These are phyloP conservation scores for Aspergillus egyptiacus DNA, from an alignment of 495 filamentous ascomycete genomes.

Conservation along the genomic window DNA sequence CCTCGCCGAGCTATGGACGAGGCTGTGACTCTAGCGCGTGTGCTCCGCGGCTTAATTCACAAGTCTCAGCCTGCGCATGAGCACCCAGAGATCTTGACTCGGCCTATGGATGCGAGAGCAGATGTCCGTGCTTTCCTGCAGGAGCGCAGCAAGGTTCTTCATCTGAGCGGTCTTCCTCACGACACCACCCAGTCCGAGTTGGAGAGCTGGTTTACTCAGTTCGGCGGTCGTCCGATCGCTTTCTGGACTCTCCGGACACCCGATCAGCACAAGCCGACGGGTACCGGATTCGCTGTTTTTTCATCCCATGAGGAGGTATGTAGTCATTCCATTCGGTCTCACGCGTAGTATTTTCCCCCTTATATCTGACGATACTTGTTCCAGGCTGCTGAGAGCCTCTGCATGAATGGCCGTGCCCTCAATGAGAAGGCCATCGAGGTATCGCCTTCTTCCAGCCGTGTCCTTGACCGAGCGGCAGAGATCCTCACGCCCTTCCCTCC, in stretches of 20 bases:
- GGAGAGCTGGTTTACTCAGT: slow-evolving; percentile 99
- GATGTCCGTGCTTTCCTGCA: slow-evolving; percentile 95
- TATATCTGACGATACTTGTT: slow-evolving; percentile 17
- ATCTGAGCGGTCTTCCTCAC: slow-evolving; percentile 94
- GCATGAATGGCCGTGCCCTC: slow-evolving; percentile 96
- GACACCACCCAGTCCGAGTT: slow-evolving; percentile 97
- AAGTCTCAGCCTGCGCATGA: slow-evolving; percentile 94
- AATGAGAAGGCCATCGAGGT: slow-evolving; percentile 99
- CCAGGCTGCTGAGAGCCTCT: slow-evolving; percentile 89
- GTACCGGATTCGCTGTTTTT: slow-evolving; percentile 95
- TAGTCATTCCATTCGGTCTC: slow-evolving; percentile 14
- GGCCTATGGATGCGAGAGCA: slow-evolving; percentile 93
- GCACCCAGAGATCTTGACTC: slow-evolving; percentile 85
- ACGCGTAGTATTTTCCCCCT: not conserved
- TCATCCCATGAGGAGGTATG: slow-evolving; percentile 98
- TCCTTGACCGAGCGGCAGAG: slow-evolving; percentile 89
- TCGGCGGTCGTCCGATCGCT: slow-evolving; percentile 94
- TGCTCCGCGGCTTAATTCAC: slow-evolving; percentile 82
- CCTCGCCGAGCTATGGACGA: slow-evolving; percentile 97
- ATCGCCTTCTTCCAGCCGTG: slow-evolving; percentile 89
- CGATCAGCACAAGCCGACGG: slow-evolving; percentile 97
- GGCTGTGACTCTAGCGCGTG: slow-evolving; percentile 85
- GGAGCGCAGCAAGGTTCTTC: slow-evolving; percentile 94
- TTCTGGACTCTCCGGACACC: slow-evolving; percentile 98
- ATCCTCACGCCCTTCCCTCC: slow-evolving; percentile 95